Evolutionary conservation across 2,329 filamentous ascomycete species (phyloP).

Genomic region (Parascedosporium putredinis): DNA sequence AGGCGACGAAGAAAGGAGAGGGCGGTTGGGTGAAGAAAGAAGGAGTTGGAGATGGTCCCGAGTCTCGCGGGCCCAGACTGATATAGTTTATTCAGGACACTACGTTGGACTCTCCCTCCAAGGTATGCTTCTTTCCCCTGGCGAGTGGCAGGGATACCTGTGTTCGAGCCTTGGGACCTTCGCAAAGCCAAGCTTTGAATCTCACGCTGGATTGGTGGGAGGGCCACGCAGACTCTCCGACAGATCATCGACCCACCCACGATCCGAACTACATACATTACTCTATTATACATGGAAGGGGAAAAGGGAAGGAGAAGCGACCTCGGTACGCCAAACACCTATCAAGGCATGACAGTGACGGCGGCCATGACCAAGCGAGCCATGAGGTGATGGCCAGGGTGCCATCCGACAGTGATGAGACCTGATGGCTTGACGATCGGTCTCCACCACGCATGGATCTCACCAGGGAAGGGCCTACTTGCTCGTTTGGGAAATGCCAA

Average conservation of each 20-base stretch:
- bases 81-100: neutral
- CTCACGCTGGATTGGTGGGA: neutral
- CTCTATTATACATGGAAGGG: no score
- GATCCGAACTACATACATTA: neutral
- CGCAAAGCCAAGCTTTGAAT: neutral
- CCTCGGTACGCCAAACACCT: no score
- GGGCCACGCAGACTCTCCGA: neutral
- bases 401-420: constrained; percentile 1
- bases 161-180: neutral
- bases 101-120: neutral
- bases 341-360: constrained; percentile 2
- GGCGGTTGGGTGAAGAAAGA: neutral
- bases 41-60: neutral
- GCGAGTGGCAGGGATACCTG: neutral
- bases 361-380: no score
- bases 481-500: constrained; percentile 1
- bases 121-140: neutral
- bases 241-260: neutral
- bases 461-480: neutral
- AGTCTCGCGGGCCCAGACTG: neutral
- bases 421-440: neutral
- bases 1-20: neutral
- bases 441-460: neutral
- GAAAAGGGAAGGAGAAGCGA: no score
- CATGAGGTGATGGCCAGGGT: no score